These are phyloP conservation scores for Huntiella savannae DNA, from an alignment of 2,329 filamentous ascomycete genomes.

Conservation along the genomic window DNA sequence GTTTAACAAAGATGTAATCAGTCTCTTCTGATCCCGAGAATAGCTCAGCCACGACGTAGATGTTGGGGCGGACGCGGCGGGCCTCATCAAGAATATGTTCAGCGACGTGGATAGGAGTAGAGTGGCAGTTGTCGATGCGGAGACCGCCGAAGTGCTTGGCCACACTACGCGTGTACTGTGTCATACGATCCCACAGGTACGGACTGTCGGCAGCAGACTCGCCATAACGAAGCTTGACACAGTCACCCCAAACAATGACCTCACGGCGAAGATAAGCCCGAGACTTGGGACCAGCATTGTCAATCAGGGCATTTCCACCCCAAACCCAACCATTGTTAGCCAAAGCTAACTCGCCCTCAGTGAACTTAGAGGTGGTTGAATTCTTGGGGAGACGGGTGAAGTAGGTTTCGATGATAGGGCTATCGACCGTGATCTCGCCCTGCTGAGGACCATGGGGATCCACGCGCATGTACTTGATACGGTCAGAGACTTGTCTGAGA, in stretches of 20 bases:
- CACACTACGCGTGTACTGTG: slow-evolving; percentile 73
- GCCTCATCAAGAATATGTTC: slow-evolving; percentile 91
- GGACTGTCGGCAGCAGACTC: slow-evolving; percentile 64
- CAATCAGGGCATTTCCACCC: slow-evolving; percentile 84
- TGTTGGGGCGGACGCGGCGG: slow-evolving; percentile 65
- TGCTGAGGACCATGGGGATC: slow-evolving; percentile 79
- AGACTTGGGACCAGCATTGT: slow-evolving; percentile 80
- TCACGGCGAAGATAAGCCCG: slow-evolving; percentile 88
- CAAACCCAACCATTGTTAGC: slow-evolving; percentile 98
- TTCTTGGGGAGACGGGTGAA: slow-evolving; percentile 79
- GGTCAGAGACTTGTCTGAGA: slow-evolving; percentile 78
- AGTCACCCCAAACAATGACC: slow-evolving; percentile 96
- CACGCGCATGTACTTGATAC: slow-evolving; percentile 86
- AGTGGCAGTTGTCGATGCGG: slow-evolving; percentile 95
- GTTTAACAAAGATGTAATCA: slow-evolving; percentile 90
- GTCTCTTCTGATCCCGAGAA: slow-evolving; percentile 92
- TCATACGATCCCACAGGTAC: slow-evolving; percentile 92
- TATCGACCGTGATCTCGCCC: slow-evolving; percentile 57
- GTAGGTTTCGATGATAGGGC: slow-evolving; percentile 79
- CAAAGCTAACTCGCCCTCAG: slow-evolving; percentile 56
- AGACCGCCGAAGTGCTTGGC: slow-evolving; percentile 91
- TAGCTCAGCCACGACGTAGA: slow-evolving; percentile 85
- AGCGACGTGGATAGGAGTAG: slow-evolving; percentile 82
- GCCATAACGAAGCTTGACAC: slow-evolving; percentile 90
- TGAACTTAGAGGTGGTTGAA: slow-evolving; percentile 56